Base-by-base conservation (phyloP, 2,329 filamentous ascomycete genomes). In the Pyrenophora seminiperda region DNA sequence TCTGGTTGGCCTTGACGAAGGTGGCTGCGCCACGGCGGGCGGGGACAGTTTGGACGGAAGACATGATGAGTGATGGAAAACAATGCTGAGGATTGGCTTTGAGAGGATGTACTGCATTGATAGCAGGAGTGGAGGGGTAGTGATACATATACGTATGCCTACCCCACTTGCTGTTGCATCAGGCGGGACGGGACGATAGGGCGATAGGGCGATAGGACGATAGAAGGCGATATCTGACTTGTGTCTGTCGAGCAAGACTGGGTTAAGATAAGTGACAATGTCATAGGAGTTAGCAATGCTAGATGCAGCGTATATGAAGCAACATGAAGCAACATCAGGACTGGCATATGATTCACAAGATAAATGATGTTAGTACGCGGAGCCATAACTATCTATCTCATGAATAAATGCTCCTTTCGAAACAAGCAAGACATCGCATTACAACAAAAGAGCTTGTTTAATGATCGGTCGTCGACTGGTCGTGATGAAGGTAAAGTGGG, bases 1-100 rank as follows among this genome's bases (percentile, higher is more conserved):
- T 71, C 53, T 79, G 76, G 24, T 68, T 67, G 5, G 58, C 46
- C 14, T 56, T 57, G 34, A 79, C 59, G 13, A 65, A 41, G 13
- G 76, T 69, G 46, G 76, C 76, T 18, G 73, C 73, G 65, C 75
- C 74, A 49, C 72, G 74, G 39, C 77, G 75, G 19, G 78, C 77
- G 30, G 75, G 76, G 27, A 79, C 67, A 47, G 62, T 69, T 37
- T 70, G 62, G 14, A 52, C 41, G n/a, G 49, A 14, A 19, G 56
- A 14, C 61, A 65, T 62, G 30, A 18, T 54, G 27, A 14, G 17
- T 14, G 29, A 6, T 33, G 20, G 17, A 13, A 10, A n/a, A n/a
- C n/a, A 13, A 19, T 33, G 9, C 36, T 15, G 22, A 27, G 27
- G 19, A 17, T 31, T 32, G 17, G 13, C 9, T 9, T 27, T 30